Conservation (phyloP, 306 rosid species). For the Abrus pulchellus region DNA sequence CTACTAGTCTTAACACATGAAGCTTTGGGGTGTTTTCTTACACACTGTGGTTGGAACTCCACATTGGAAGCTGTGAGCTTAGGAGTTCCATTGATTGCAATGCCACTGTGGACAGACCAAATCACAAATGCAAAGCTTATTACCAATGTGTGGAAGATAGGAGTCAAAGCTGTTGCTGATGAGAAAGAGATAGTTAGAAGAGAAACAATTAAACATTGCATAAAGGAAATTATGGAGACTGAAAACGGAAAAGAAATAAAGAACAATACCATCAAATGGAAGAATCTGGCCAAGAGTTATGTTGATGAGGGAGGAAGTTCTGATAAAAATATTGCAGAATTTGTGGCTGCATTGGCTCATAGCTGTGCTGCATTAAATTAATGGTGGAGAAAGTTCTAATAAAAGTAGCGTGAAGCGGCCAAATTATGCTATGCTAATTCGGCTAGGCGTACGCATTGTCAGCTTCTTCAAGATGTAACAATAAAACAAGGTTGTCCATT, state of each 20-base stretch:
- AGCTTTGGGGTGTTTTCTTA: conserved; percentile 44
- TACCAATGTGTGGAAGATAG: conserved; percentile 38
- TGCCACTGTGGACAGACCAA: conserved; percentile 48
- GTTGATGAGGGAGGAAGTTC: conserved; percentile 48
- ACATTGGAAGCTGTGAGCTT: conserved; percentile 44
- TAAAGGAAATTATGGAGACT: conserved; percentile 37
- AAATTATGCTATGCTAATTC: neutral
- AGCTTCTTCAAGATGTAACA: neutral
- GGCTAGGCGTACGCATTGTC: neutral
- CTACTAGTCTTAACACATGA: conserved; percentile 41
- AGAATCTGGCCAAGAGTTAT: conserved; percentile 33
- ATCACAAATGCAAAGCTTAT: conserved; percentile 34
- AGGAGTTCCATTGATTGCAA: conserved; percentile 47
- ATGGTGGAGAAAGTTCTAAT: neutral
- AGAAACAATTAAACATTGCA: conserved; percentile 33
- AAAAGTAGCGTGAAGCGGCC: neutral
- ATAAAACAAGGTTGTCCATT: neutral
- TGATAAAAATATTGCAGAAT: conserved; percentile 36
- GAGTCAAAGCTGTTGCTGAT: conserved; percentile 40
- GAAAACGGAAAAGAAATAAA: conserved; percentile 29
- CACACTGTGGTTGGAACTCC: conserved; percentile 51
- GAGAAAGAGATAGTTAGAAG: conserved; percentile 34
- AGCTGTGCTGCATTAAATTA: conserved; percentile 1
- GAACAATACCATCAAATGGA: conserved; percentile 43
- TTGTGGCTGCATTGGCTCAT: conserved; percentile 26